Conservation (phyloP, 805 yeast species). For the Candida railenensis region DNA sequence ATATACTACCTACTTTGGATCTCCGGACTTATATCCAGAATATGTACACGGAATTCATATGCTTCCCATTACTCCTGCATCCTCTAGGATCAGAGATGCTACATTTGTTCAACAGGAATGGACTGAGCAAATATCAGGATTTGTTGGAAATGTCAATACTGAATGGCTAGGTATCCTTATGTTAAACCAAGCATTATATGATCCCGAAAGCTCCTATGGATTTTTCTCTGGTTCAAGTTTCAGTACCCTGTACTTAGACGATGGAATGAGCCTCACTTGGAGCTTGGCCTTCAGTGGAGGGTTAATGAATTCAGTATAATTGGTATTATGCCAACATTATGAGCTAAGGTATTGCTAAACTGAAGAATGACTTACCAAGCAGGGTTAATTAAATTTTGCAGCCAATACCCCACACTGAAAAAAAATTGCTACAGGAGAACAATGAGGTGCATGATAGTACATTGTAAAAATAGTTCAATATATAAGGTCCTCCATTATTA, state of each 20-base stretch:
- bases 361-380: too few species aligned
- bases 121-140: constrained; percentile 26
- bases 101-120: constrained; percentile 49
- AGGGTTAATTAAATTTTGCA: background rate
- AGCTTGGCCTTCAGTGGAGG: constrained; percentile 15
- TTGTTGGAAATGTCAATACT: constrained; percentile 44
- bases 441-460: too few species aligned
- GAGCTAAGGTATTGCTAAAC: too few species aligned
- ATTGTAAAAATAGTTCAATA: too few species aligned
- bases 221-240: constrained; percentile 14
- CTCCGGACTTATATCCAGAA: constrained; percentile 36
- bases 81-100: constrained; percentile 54
- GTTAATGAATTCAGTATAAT: background rate
- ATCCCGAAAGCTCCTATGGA: constrained; percentile 15
- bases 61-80: constrained; percentile 68
- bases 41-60: constrained; percentile 79
- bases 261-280: constrained; percentile 16
- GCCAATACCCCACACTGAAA: too few species aligned
- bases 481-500: too few species aligned
- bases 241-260: constrained; percentile 11
- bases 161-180: constrained; percentile 61
- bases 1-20: constrained; percentile 72
- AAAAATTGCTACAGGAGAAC: too few species aligned
- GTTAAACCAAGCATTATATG: constrained; percentile 17
- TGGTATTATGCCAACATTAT: too few species aligned